phyloP scores from a whole-genome alignment of 202 grass and related monocot genomes.

The Dendrocalamus latiflorus region DNA sequence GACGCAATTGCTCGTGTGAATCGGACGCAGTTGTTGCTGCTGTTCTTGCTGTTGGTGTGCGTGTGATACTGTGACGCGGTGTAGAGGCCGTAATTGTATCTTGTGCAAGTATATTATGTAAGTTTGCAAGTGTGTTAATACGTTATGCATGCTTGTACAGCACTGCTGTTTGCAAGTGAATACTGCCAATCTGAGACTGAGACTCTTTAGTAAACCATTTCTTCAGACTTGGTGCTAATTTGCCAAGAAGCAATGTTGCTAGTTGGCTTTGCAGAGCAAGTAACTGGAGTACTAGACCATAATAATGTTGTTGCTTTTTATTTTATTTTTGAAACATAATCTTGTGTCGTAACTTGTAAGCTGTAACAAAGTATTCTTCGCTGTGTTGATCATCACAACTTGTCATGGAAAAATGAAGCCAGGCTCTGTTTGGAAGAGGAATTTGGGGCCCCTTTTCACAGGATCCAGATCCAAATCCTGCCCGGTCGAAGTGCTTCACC shows the following conservation, averaged over 20 bases:
- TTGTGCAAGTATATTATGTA: neutral
- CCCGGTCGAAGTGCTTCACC: no score
- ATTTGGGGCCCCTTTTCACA: neutral
- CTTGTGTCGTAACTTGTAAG: neutral
- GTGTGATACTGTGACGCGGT: neutral
- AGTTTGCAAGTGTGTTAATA: neutral
- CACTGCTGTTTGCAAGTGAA: neutral
- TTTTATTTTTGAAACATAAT: neutral
- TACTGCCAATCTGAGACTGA: neutral
- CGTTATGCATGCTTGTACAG: neutral
- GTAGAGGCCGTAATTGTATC: neutral
- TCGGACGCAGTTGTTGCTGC: neutral
- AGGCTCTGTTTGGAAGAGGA: neutral
- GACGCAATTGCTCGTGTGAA: neutral
- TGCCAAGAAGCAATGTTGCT: neutral
- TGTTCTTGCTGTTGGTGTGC: neutral
- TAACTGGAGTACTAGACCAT: neutral
- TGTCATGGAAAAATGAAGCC: neutral
- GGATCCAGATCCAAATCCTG: neutral
- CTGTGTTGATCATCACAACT: neutral
- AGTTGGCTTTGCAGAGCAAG: neutral
- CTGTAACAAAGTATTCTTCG: neutral
- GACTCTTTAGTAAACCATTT: neutral
- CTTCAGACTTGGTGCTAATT: neutral
- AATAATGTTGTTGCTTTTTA: neutral